phyloP scores from a whole-genome alignment of 805 yeast genomes.

The Wickerhamomyces strasburgensis region DNA sequence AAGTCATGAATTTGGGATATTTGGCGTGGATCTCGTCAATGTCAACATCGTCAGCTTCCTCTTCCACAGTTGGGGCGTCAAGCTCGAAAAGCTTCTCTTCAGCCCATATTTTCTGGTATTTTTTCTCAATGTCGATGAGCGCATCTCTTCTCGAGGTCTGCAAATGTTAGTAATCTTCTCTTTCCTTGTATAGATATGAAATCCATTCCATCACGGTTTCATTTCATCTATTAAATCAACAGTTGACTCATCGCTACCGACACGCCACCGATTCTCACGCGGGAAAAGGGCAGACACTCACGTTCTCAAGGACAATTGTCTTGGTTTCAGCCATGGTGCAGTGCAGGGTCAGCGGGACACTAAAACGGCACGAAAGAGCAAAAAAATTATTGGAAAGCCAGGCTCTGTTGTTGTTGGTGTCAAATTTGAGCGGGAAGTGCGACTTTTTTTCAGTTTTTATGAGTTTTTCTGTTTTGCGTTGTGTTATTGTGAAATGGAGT shows the following conservation, averaged over 20 bases:
- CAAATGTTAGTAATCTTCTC: constrained; percentile 12
- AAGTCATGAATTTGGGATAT: constrained; percentile 82
- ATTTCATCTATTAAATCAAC: no score
- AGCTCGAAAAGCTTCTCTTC: constrained; percentile 82
- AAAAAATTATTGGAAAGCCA: no score
- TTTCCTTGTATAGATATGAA: neutral
- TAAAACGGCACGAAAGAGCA: no score
- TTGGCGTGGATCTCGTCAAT: constrained; percentile 69
- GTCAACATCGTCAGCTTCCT: constrained; percentile 47
- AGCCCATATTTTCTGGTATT: constrained; percentile 82
- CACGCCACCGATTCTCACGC: neutral
- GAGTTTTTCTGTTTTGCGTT: no score
- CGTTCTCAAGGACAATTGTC: constrained; percentile 39
- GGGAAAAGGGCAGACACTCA: constrained; percentile 14
- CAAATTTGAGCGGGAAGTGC: no score
- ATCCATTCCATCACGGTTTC: neutral
- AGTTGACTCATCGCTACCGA: no score
- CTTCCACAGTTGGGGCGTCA: constrained; percentile 78
- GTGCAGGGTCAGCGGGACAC: no score
- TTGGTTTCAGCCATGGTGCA: constrained; percentile 25
- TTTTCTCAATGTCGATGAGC: constrained; percentile 80
- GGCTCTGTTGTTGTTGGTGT: no score
- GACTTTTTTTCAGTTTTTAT: no score
- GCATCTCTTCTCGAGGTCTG: constrained; percentile 94
- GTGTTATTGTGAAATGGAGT: no score